Base-by-base conservation (phyloP, 1,139 yeast genomes). In the Zygotorulaspora mrakii region DNA sequence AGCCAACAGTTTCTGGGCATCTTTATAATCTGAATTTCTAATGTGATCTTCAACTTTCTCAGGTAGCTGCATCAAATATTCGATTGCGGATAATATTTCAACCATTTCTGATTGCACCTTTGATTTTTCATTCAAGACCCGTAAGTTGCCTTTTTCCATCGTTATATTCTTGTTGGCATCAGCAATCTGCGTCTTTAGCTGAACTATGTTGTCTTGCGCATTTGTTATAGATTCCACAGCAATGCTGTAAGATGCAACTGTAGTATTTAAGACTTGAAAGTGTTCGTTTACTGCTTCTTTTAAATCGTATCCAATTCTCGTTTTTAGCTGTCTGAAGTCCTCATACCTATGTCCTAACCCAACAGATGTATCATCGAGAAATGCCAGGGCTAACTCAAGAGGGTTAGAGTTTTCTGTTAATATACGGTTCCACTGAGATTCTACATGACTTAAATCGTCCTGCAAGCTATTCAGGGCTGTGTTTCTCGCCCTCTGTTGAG, bases 311-410 rank as follows among this genome's bases (percentile, higher is more conserved):
- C 78, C 77, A 10, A 89, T 79, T 45, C 75, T 68, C 11, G 67
- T 67, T 43, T 76, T 73, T 40, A 81, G 55, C 39, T 69, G 70
- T 33, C 69, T 62, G 50, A 84, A 84, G 37, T 81, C 84, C 0
- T 70, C 68, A 42, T 72, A 70, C 47, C 81, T 76, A 54, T 82
- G 82, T 1, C 95, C 94, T 55, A 84, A 66, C 0, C 97, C 97
- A 22, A 88, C 94, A 1, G 95, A 84, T 2, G 94, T 79, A 52
- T 79, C 82, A 61, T 89, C 96, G 52, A 87, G 68, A 44, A 89
- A 68, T 0, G 91, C 77, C 33, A 89, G 69, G 0, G 96, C 95
- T 41, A 82, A 69, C 53, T 87, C 96, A 31, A 89, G 70, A 1
- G 96, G 95, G 59, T 86, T 87, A 37, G 94, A 71, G 44, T 70